A percentile compares a stretch with the other conserved stretches of the same genome.
Evolutionary conservation across 2,329 filamentous ascomycete species (phyloP).

Genomic region (Plectosphaerella cucumerina): DNA sequence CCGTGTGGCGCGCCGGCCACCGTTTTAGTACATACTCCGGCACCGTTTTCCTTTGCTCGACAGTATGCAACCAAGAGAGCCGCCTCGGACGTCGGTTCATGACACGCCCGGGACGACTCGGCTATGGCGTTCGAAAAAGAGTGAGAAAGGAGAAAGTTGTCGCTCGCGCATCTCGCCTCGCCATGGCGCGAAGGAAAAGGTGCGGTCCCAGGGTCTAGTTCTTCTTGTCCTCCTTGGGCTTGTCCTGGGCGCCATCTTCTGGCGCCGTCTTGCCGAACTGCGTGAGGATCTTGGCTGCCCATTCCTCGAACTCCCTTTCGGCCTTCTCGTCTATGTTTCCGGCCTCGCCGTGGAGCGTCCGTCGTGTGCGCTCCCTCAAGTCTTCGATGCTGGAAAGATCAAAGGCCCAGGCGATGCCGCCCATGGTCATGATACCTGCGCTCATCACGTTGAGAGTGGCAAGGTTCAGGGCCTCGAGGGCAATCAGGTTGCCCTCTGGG

Average conservation of each 20-base stretch:
- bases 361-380: constrained; percentile 48
- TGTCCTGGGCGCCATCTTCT: constrained; percentile 1
- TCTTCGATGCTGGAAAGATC: constrained; percentile 70
- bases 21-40: too few species aligned
- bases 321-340: constrained; percentile 41
- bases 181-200: not conserved
- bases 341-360: constrained; percentile 27
- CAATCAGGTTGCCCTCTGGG: constrained; percentile 66
- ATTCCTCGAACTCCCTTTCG: constrained; percentile 58
- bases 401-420: constrained; percentile 71
- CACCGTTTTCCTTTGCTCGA: too few species aligned
- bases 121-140: too few species aligned
- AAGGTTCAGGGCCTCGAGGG: constrained; percentile 76
- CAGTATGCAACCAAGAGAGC: too few species aligned
- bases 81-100: too few species aligned
- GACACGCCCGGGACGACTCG: too few species aligned
- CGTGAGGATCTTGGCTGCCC: constrained; percentile 56
- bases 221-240: constrained; percentile 10
- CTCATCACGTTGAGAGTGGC: constrained; percentile 83
- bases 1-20: too few species aligned
- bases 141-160: not conserved
- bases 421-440: constrained; percentile 69
- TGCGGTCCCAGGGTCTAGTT: not conserved
- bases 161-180: too few species aligned
- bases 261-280: constrained; percentile 32